Conservation (phyloP, 2,329 filamentous ascomycete species). For the Epichloe gansuensis region DNA sequence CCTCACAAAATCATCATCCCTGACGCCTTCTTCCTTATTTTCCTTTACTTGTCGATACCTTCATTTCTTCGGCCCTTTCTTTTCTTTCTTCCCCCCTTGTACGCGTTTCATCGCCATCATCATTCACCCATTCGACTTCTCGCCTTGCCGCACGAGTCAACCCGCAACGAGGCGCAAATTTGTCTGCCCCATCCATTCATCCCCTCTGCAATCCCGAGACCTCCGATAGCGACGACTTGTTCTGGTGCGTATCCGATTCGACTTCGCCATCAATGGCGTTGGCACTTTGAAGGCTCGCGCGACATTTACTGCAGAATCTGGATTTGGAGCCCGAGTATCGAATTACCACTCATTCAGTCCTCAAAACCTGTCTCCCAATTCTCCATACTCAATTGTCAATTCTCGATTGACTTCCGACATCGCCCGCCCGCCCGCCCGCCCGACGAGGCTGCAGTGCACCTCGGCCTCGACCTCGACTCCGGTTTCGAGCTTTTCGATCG, state of each 20-base stretch:
- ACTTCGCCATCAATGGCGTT: background rate
- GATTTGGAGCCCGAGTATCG: background rate
- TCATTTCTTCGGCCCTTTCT: constrained; percentile 1
- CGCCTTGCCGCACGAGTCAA: background rate
- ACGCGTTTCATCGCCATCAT: constrained; percentile 1
- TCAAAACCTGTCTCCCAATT: background rate
- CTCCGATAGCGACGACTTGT: background rate
- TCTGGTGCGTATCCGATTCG: background rate
- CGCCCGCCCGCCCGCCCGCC: background rate
- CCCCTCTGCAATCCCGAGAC: background rate
- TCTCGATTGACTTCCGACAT: background rate
- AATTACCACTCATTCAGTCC: background rate
- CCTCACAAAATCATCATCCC: constrained; percentile 2
- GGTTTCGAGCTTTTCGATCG: background rate
- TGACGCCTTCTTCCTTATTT: constrained; percentile 4
- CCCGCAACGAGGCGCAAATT: constrained; percentile 2
- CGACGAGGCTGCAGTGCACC: background rate
- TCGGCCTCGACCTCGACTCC: background rate
- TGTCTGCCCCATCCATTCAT: background rate
- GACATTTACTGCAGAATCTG: background rate
- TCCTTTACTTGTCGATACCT: constrained; percentile 1
- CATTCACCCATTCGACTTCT: constrained; percentile 2
- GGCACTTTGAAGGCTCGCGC: background rate
- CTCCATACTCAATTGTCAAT: background rate
- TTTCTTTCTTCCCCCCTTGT: background rate